phyloP scores from a whole-genome alignment of 768 basidiomycete genomes.

The Daedaleopsis nitida region DNA sequence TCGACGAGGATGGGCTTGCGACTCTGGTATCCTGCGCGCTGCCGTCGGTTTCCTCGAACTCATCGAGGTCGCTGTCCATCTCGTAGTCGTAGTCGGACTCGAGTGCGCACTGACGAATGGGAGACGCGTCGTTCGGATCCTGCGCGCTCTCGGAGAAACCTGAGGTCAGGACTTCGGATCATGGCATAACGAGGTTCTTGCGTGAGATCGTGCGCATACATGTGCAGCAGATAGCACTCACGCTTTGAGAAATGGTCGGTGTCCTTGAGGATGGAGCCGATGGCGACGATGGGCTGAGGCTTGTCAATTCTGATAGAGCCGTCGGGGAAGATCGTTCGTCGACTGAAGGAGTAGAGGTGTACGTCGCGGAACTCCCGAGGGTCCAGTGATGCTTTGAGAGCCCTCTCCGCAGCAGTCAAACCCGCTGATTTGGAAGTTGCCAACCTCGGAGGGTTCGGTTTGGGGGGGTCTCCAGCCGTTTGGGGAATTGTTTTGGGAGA shows the following conservation, averaged over 20 bases:
- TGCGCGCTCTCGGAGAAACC: slow-evolving; percentile 21
- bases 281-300: slow-evolving; percentile 14
- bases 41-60: slow-evolving; percentile 11
- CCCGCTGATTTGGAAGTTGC: too few relatives aligned
- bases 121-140: not conserved
- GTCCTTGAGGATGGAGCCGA: slow-evolving; percentile 12
- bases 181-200: not conserved
- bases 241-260: slow-evolving; percentile 14
- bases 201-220: not conserved
- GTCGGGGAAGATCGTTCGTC: slow-evolving; percentile 1
- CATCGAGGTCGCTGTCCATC: slow-evolving; percentile 28
- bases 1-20: not conserved
- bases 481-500: too few relatives aligned
- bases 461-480: too few relatives aligned
- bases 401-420: slow-evolving; percentile 2
- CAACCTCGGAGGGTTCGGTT: not conserved
- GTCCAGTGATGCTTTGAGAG: slow-evolving; percentile 7
- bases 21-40: not conserved
- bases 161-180: slow-evolving; percentile 17
- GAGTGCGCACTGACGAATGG: slow-evolving; percentile 3
- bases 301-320: slow-evolving; percentile 8
- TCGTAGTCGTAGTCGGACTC: slow-evolving; percentile 25
- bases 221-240: not conserved
- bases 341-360: slow-evolving; percentile 18
- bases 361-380: slow-evolving; percentile 6